phyloP scores from a whole-genome alignment of 305 asterid species.

The Coffea humblotiana region DNA sequence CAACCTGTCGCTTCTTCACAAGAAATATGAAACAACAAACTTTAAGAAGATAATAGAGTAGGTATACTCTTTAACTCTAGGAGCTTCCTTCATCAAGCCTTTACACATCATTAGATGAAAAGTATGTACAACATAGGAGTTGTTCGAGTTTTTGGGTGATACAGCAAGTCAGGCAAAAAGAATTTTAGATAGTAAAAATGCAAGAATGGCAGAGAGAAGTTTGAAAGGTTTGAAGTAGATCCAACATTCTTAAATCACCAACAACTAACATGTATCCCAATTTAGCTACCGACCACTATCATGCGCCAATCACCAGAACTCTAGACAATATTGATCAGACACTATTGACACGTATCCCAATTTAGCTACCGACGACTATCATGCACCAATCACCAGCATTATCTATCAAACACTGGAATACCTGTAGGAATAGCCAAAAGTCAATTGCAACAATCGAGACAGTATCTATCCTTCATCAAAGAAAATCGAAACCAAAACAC shows the following conservation, averaged over 20 bases:
- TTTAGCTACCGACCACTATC: not conserved
- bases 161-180: not conserved
- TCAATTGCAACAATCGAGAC: not conserved
- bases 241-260: not conserved
- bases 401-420: not conserved
- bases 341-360: not conserved
- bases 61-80: not conserved
- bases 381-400: not conserved
- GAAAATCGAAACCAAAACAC: not conserved
- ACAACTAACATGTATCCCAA: not conserved
- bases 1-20: not conserved
- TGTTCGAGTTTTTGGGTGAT: not conserved
- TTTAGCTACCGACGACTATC: not conserved
- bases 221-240: not conserved
- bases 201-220: not conserved
- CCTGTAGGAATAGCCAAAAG: not conserved
- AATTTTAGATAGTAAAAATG: not conserved
- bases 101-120: not conserved
- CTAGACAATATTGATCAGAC: too few species aligned
- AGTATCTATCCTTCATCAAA: not conserved
- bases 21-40: not conserved
- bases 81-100: not conserved
- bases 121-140: not conserved
- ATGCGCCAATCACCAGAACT: not conserved
- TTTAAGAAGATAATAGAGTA: not conserved